Evolutionary conservation across 2,329 filamentous ascomycete genomes (phyloP).

Genomic region (Talaromyces piceae): DNA sequence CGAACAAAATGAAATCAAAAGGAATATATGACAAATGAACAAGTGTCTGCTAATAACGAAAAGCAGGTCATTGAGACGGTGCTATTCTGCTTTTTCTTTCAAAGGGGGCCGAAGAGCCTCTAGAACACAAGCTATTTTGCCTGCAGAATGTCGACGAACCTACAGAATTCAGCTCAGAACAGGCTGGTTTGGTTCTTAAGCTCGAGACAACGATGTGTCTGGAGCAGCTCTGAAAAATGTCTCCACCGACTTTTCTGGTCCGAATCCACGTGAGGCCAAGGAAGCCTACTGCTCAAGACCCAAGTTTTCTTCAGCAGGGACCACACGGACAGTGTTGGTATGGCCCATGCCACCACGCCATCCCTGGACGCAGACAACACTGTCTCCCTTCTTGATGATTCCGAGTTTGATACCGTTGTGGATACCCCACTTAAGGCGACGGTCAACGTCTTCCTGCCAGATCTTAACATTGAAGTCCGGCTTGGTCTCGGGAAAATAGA

Average conservation of each 20-base stretch:
- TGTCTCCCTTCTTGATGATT: conserved; percentile 70
- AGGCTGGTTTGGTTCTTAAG: too few species aligned
- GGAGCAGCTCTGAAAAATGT: neutral
- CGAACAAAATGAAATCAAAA: too few species aligned
- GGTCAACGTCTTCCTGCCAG: conserved; percentile 99
- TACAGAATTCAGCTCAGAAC: too few species aligned
- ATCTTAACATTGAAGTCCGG: conserved; percentile 87
- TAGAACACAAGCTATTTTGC: neutral
- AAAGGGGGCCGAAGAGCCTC: neutral
- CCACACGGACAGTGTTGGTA: conserved; percentile 55
- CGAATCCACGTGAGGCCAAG: neutral
- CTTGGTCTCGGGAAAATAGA: conserved; percentile 88
- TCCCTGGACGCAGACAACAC: conserved; percentile 60
- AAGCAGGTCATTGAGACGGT: neutral
- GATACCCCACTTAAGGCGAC: conserved; percentile 96
- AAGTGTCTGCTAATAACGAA: neutral
- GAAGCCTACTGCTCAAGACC: conserved; percentile 22
- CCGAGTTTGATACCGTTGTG: conserved; percentile 74
- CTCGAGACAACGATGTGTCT: neutral
- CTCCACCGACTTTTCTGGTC: neutral
- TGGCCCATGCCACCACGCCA: conserved; percentile 62
- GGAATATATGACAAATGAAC: neutral
- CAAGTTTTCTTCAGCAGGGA: conserved; percentile 41
- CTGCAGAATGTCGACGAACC: neutral
- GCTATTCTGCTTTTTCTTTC: neutral